Evolutionary conservation across 768 basidiomycete species (phyloP), one percentile per base, ranked within the genome.

Genomic region (Lentinula raphanica): DNA sequence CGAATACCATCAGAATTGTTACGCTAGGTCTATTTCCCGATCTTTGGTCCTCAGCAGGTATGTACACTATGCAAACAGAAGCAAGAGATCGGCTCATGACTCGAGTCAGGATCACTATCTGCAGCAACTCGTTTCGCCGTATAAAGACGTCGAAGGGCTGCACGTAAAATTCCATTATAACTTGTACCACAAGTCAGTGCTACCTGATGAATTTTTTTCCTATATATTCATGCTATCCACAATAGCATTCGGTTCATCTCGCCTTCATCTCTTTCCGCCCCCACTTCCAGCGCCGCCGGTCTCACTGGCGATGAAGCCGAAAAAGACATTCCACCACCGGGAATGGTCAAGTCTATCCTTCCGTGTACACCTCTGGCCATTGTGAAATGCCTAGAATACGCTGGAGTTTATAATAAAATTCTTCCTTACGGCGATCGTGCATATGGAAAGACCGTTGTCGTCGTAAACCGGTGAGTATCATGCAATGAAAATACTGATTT

Each of bases 321-420:
- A 61, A 64, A 75, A 65, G 89, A 93, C 59, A 73, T 79, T 12
- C 86, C 91, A 2, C 93, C 94, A 3, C 72, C 84, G 0, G 94
- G 94, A 23, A 88, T 87, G 57, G 92, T 97, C 66, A 98, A 98
- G 72, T 96, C 94, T 3, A 92, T 99, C 67, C 82, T 99, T 35
- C 97, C 97, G 0, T 99, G 97, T 71, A 99, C 97, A 4, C 95
- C 97, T 0, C 82, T 99, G 11, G 97, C 94, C 3, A 89, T 98
- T 66, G 95, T 99, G 62, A 99, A 99, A 73, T 91, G 86, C 60
- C 79, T 99, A 23, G 97, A 99, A 69, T 81, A 87, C 67, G 78
- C 88, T 40, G 90, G 94, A 9, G 93, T 98, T 13, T 98, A 99
- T 77, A 98, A 98, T 75, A 87, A 74, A 63, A 81, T 98, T 63